Conservation (phyloP, 2,329 filamentous ascomycete species). For the Cytospora piceicola region DNA sequence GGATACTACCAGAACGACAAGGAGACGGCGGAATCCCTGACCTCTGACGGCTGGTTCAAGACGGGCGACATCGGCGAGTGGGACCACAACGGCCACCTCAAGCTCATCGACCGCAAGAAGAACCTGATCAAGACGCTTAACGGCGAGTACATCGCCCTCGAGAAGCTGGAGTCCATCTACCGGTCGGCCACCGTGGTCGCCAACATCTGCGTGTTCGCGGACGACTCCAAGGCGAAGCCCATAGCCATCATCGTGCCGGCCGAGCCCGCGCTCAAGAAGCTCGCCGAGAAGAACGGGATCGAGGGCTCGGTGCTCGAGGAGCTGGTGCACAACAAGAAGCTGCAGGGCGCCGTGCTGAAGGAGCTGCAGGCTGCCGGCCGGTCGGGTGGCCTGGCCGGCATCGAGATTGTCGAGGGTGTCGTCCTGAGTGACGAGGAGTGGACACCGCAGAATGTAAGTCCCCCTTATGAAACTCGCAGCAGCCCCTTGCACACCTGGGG, state of each 20-base stretch:
- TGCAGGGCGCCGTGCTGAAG: conserved; percentile 65
- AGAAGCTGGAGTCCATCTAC: conserved; percentile 66
- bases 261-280: conserved; percentile 58
- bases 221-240: conserved; percentile 54
- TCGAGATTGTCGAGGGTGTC: conserved; percentile 73
- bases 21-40: conserved; percentile 73
- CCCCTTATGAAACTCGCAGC: background rate
- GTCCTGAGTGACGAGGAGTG: conserved; percentile 75
- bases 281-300: conserved; percentile 49
- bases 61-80: conserved; percentile 85
- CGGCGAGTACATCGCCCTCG: conserved; percentile 81
- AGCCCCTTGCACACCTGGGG: background rate
- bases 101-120: conserved; percentile 85
- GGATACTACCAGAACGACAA: conserved; percentile 79
- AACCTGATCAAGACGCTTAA: conserved; percentile 83
- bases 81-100: conserved; percentile 70
- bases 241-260: conserved; percentile 61
- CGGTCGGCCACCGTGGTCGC: conserved; percentile 54
- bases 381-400: conserved; percentile 64
- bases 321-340: conserved; percentile 68
- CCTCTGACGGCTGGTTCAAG: conserved; percentile 83
- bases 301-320: conserved; percentile 64
- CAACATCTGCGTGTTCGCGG: conserved; percentile 62
- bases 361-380: conserved; percentile 66
- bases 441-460: conserved; percentile 73